These are phyloP conservation scores for Taphrina flavorubra DNA, from an alignment of 1,139 yeast genomes.

Conservation along the genomic window DNA sequence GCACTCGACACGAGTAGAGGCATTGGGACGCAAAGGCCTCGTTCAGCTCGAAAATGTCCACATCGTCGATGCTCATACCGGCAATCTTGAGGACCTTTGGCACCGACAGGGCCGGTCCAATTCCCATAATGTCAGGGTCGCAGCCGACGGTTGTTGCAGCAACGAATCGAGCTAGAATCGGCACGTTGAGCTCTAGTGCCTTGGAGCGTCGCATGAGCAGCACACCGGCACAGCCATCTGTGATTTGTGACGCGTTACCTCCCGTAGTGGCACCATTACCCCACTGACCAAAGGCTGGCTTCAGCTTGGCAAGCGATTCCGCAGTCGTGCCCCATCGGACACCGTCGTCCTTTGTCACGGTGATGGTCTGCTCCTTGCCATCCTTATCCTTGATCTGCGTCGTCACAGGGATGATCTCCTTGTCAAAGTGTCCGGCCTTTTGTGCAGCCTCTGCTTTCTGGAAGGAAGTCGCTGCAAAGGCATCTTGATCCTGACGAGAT, in stretches of 20 bases:
- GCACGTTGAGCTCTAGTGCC: conserved; percentile 74
- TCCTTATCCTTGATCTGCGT: conserved; percentile 52
- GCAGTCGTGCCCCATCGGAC: conserved; percentile 88
- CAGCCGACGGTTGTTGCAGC: conserved; percentile 83
- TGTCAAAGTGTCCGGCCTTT: conserved; percentile 53
- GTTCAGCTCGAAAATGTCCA: conserved; percentile 81
- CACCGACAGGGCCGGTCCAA: conserved; percentile 94
- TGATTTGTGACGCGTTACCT: conserved; percentile 93
- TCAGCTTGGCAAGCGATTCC: conserved; percentile 70
- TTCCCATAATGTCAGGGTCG: conserved; percentile 96
- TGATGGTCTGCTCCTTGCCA: conserved; percentile 53
- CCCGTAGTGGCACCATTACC: conserved; percentile 82
- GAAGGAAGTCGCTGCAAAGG: conserved; percentile 55
- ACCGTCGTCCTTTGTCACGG: conserved; percentile 82
- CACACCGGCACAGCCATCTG: conserved; percentile 95
- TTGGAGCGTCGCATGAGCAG: conserved; percentile 84
- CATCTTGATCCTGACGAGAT: conserved; percentile 52
- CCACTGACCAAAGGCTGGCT: conserved; percentile 83
- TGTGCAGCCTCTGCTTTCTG: conserved; percentile 54
- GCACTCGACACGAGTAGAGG: conserved; percentile 69
- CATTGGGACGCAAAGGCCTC: conserved; percentile 98
- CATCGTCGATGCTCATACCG: conserved; percentile 67
- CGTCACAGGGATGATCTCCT: conserved; percentile 59
- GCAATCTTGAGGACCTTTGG: conserved; percentile 75
- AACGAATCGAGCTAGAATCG: conserved; percentile 74